Evolutionary conservation across 257 asterid species (phyloP).

Genomic region (Gardenia jasminoides): DNA sequence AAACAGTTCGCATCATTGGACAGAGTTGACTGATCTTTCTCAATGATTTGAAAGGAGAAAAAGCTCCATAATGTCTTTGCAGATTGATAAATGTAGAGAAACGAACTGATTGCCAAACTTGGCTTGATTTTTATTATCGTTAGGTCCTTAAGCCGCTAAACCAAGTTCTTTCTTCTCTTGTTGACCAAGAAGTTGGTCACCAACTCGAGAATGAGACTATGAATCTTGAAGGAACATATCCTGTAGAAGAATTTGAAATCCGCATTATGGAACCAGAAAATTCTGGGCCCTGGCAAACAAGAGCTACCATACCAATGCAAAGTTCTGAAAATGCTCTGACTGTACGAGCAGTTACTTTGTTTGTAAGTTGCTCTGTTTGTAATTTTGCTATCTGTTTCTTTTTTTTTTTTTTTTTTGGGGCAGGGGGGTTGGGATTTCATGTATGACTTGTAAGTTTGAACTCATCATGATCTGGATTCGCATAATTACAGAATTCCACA

Average conservation of each 20-base stretch:
- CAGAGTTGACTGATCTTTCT: too few relatives aligned
- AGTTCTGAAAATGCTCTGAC: conserved; percentile 94
- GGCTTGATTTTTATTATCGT: conserved; percentile 15
- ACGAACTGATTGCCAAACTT: not conserved
- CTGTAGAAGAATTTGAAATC: conserved; percentile 89
- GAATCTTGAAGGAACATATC: conserved; percentile 76
- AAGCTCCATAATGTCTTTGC: not conserved
- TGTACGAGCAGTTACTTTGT: conserved; percentile 81
- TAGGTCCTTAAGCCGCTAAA: conserved; percentile 84
- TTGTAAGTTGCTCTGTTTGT: conserved; percentile 53
- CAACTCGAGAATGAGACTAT: conserved; percentile 72
- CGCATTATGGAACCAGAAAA: conserved; percentile 93
- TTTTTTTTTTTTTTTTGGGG: not conserved
- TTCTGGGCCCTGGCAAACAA: conserved; percentile 84
- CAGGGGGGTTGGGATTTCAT: not conserved
- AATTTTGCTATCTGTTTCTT: not conserved
- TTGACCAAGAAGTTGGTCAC: conserved; percentile 93
- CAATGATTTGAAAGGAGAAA: not conserved
- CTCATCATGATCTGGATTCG: conserved; percentile 4
- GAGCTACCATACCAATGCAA: conserved; percentile 90
- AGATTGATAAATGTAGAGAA: not conserved
- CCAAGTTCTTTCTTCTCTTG: conserved; percentile 85
- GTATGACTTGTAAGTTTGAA: not conserved
- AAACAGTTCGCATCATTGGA: not conserved
- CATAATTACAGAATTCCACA: conserved; percentile 58